phyloP scores from a whole-genome alignment of 257 asterid species.

The Prunella vulgaris region DNA sequence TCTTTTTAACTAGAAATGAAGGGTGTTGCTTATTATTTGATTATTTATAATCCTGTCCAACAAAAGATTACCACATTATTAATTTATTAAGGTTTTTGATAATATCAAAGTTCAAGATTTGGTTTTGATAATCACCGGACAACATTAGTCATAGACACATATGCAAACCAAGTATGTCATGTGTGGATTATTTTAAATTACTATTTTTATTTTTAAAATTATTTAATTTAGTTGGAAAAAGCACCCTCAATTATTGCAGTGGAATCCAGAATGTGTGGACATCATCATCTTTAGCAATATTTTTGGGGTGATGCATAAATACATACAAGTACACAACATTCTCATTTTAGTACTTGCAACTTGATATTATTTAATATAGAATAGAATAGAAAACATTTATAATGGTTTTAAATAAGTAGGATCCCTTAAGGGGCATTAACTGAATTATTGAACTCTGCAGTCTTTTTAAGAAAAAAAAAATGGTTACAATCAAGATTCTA shows the following conservation, averaged over 20 bases:
- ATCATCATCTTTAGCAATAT: constrained; percentile 20
- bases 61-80: no score
- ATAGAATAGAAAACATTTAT: no score
- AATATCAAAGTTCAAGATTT: neutral
- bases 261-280: constrained; percentile 33
- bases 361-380: constrained; percentile 10
- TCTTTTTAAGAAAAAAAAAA: no score
- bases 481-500: no score
- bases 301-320: neutral
- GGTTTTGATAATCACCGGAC: neutral
- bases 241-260: constrained; percentile 35
- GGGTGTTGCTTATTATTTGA: no score
- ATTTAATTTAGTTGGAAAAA: neutral
- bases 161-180: neutral
- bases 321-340: constrained; percentile 26
- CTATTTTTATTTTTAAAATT: neutral
- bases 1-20: no score
- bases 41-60: no score
- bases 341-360: constrained; percentile 29
- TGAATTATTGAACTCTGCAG: no score
- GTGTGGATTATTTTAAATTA: neutral
- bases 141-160: constrained; percentile 13
- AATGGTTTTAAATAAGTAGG: no score
- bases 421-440: no score
- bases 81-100: no score